Evolutionary conservation across 352 stramenopile species (phyloP).

Genomic region (Thalassiosira exigua): DNA sequence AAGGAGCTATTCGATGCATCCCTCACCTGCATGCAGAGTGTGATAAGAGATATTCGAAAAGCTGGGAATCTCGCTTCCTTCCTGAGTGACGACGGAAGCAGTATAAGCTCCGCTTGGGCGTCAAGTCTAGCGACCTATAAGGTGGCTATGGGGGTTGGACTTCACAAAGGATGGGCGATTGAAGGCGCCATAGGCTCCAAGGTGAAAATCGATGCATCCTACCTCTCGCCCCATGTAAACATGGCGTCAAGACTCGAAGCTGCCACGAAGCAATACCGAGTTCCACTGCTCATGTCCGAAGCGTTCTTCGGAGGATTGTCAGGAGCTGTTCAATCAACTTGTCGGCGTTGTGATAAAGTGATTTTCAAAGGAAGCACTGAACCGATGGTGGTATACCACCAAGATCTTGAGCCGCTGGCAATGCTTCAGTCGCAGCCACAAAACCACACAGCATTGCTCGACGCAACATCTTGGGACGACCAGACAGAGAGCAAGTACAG

Average conservation of each 20-base stretch:
- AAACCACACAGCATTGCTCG: conserved; percentile 41
- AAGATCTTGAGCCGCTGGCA: conserved; percentile 46
- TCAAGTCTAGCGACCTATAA: conserved; percentile 83
- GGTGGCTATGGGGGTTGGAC: conserved; percentile 91
- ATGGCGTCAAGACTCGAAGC: conserved; percentile 91
- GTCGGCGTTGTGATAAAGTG: conserved; percentile 54
- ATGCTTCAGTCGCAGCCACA: conserved; percentile 11
- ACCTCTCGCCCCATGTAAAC: conserved; percentile 94
- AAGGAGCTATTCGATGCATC: conserved; percentile 91
- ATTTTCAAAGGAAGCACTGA: conserved; percentile 61
- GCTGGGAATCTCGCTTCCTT: conserved; percentile 79
- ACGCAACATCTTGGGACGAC: conserved; percentile 39
- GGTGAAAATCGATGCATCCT: conserved; percentile 96
- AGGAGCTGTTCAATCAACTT: conserved; percentile 45
- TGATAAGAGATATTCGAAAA: conserved; percentile 85
- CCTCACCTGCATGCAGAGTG: conserved; percentile 90
- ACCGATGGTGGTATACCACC: conserved; percentile 61
- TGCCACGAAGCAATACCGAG: conserved; percentile 91
- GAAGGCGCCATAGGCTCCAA: conserved; percentile 94
- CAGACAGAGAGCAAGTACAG: conserved; percentile 32
- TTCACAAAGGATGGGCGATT: conserved; percentile 96
- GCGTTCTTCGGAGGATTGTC: conserved; percentile 87
- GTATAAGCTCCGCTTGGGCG: conserved; percentile 28
- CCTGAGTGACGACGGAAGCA: conserved; percentile 37
- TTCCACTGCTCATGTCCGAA: conserved; percentile 91